A percentile compares a stretch with the other conserved stretches of the same genome.
Conservation (phyloP, 208 protist genomes). For the Strigomonas galati region DNA sequence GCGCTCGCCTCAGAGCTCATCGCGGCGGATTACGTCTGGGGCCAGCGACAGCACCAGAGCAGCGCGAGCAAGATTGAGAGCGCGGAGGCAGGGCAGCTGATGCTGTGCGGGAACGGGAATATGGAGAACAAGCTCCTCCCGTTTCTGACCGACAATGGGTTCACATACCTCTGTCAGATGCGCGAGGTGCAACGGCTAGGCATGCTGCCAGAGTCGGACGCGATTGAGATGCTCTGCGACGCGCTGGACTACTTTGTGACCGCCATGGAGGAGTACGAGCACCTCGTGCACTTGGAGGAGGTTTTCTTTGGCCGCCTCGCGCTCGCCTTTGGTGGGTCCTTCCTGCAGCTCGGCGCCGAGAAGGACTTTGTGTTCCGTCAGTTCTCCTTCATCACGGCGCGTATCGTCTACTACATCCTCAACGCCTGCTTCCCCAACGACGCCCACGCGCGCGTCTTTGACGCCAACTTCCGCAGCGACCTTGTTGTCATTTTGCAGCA, state of each 20-base stretch:
- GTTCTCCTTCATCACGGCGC: conserved; percentile 43
- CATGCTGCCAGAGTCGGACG: conserved; percentile 12
- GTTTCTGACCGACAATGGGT: conserved; percentile 4
- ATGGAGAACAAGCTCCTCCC: background rate
- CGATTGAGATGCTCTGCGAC: conserved; percentile 20
- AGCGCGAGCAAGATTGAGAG: background rate
- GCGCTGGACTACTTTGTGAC: conserved; percentile 37
- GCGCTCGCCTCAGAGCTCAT: conserved; percentile 24
- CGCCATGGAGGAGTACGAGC: conserved; percentile 28
- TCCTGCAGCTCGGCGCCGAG: conserved; percentile 26
- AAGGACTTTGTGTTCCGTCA: conserved; percentile 64
- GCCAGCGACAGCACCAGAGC: background rate
- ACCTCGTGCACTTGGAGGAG: conserved; percentile 29
- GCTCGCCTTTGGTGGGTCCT: conserved; percentile 31
- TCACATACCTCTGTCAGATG: conserved; percentile 6
- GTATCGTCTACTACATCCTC: conserved; percentile 57
- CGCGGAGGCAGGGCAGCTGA: conserved; percentile 12
- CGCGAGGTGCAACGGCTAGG: conserved; percentile 19
- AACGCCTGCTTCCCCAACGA: conserved; percentile 83
- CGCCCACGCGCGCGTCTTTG: conserved; percentile 58
- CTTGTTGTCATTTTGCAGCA: conserved; percentile 68
- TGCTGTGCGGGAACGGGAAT: background rate
- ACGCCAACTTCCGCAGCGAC: conserved; percentile 60
- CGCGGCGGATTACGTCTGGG: conserved; percentile 3
- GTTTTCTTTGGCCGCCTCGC: conserved; percentile 37